phyloP scores from a whole-genome alignment of 83 land plant species.

The Thuja plicata region DNA sequence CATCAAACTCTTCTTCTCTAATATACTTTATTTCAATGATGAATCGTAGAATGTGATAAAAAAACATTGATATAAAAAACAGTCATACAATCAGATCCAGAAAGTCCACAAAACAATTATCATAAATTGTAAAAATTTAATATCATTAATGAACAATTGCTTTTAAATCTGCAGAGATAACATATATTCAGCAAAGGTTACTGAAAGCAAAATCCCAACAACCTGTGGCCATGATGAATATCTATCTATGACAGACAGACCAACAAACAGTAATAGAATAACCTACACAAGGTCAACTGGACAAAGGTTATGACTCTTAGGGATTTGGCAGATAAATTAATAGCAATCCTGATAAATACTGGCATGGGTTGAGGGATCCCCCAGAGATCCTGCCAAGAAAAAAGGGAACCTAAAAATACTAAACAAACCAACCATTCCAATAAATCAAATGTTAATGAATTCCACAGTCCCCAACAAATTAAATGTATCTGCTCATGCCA shows the following conservation, averaged over 20 bases:
- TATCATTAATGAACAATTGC: no score
- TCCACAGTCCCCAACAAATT: not conserved
- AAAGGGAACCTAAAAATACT: not conserved
- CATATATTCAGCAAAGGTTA: no score
- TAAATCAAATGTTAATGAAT: not conserved
- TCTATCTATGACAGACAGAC: not conserved
- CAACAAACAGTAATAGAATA: not conserved
- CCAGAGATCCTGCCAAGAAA: not conserved
- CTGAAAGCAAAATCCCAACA: no score
- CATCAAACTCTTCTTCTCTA: no score
- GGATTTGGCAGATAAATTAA: not conserved
- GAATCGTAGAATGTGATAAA: no score
- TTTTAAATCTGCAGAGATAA: no score
- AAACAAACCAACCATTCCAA: not conserved
- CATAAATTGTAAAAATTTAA: no score
- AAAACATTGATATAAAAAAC: no score
- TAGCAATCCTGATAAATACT: not conserved
- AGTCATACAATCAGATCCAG: no score
- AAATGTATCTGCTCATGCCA: not conserved
- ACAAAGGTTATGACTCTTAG: not conserved
- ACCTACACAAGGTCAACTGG: not conserved
- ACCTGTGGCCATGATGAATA: not conserved
- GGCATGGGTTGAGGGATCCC: not conserved
- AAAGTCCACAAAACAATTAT: no score
- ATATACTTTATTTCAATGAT: no score